Conservation (phyloP, 1,139 yeast genomes). For the Saccharomyces hybrid region DNA sequence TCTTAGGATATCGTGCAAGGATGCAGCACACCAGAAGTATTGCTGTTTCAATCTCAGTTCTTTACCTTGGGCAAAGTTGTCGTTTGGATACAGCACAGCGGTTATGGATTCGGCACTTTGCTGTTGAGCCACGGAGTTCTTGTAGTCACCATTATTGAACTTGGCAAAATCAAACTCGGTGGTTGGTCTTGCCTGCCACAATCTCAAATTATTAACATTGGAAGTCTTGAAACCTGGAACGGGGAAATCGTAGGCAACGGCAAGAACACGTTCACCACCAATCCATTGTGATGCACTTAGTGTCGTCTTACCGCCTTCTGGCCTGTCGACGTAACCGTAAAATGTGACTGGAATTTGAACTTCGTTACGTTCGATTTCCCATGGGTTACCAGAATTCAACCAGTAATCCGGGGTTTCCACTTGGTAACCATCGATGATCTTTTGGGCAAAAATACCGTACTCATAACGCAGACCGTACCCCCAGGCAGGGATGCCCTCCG, state of each 20-base stretch:
- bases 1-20: conserved; percentile 83
- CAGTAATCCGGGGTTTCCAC: conserved; percentile 93
- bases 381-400: conserved; percentile 80
- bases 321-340: conserved; percentile 73
- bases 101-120: conserved; percentile 89
- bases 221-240: conserved; percentile 82
- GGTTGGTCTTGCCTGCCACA: conserved; percentile 89
- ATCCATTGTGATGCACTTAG: conserved; percentile 54
- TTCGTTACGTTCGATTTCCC: conserved; percentile 86
- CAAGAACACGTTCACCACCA: conserved; percentile 84
- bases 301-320: conserved; percentile 45
- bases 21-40: conserved; percentile 95
- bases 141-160: conserved; percentile 88
- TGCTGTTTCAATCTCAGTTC: conserved; percentile 91
- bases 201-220: conserved; percentile 80
- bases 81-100: conserved; percentile 87
- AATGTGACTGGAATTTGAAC: conserved; percentile 90
- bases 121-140: conserved; percentile 73
- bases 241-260: conserved; percentile 90
- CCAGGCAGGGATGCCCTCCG: conserved; percentile 90
- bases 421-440: conserved; percentile 85
- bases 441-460: conserved; percentile 88
- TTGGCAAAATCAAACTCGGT: conserved; percentile 86
- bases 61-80: conserved; percentile 84
- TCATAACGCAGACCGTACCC: conserved; percentile 92